A percentile compares a stretch with the other conserved stretches of the same genome.
Conservation (phyloP, 106 monocot genomes). For the Gastrodia elata region DNA sequence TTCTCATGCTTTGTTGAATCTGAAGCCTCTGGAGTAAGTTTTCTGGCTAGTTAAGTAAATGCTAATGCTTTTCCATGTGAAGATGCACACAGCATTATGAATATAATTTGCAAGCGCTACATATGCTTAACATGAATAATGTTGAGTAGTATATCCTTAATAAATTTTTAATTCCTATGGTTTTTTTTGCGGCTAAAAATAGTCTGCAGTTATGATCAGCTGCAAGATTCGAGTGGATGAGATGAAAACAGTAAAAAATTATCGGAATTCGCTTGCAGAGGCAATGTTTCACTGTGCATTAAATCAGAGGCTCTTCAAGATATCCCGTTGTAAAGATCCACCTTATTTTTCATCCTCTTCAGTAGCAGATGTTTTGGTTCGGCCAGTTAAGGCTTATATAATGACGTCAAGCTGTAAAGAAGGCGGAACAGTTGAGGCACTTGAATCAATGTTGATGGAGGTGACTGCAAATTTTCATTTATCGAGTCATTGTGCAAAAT, state of each 20-base stretch:
- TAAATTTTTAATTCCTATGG: constrained; percentile 1
- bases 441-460: constrained; percentile 95
- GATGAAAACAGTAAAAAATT: constrained; percentile 88
- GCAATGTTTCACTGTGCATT: constrained; percentile 98
- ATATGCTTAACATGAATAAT: neutral
- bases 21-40: constrained; percentile 94
- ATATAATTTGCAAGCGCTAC: neutral
- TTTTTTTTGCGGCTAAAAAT: constrained; percentile 20
- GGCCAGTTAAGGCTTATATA: constrained; percentile 91
- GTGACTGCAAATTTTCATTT: constrained; percentile 27
- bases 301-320: constrained; percentile 95
- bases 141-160: neutral
- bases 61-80: neutral
- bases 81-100: neutral
- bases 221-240: constrained; percentile 74
- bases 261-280: constrained; percentile 78
- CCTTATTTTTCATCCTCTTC: constrained; percentile 93
- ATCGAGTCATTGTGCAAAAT: neutral
- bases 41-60: neutral
- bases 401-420: constrained; percentile 93
- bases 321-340: constrained; percentile 88
- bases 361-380: constrained; percentile 68
- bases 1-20: constrained; percentile 99
- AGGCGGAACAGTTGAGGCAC: constrained; percentile 69
- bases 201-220: constrained; percentile 99